These are phyloP conservation scores for Scedosporium apiospermum DNA, from an alignment of 2,329 filamentous ascomycete genomes.

Conservation along the genomic window DNA sequence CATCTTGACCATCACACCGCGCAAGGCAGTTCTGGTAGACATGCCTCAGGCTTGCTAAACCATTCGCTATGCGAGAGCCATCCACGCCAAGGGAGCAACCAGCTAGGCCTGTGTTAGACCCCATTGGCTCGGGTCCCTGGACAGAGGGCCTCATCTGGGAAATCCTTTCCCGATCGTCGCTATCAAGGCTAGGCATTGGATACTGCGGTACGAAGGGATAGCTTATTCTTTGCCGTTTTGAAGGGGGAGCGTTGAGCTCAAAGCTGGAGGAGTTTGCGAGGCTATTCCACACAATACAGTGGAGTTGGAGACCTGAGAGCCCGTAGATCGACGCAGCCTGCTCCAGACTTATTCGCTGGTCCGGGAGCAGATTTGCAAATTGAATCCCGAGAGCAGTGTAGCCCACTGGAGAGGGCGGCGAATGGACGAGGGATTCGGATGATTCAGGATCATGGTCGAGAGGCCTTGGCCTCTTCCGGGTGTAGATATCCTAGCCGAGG, in stretches of 20 bases:
- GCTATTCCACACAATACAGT: constrained; percentile 15
- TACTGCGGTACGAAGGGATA: constrained; percentile 21
- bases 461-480: constrained; percentile 34
- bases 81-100: constrained; percentile 1
- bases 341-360: constrained; percentile 17
- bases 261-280: constrained; percentile 14
- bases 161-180: not conserved
- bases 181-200: constrained; percentile 12
- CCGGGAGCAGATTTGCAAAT: constrained; percentile 16
- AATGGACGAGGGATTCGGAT: constrained; percentile 12
- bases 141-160: not conserved
- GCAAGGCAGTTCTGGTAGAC: constrained; percentile 23
- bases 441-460: constrained; percentile 27
- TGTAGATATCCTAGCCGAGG: constrained; percentile 18
- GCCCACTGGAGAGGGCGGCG: constrained; percentile 18
- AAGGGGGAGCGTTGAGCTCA: not conserved
- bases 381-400: constrained; percentile 15
- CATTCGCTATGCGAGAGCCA: constrained; percentile 7
- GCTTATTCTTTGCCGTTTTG: constrained; percentile 18
- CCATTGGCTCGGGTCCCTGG: not conserved
- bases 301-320: constrained; percentile 20
- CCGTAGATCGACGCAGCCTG: constrained; percentile 21
- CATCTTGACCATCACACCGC: constrained; percentile 17
- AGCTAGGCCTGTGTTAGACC: not conserved
- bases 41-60: constrained; percentile 19